A percentile compares a stretch with the other conserved stretches of the same genome.
These are phyloP conservation scores for Vaccinium macrocarpon DNA, from an alignment of 148 eudicot species.

Conservation along the genomic window DNA sequence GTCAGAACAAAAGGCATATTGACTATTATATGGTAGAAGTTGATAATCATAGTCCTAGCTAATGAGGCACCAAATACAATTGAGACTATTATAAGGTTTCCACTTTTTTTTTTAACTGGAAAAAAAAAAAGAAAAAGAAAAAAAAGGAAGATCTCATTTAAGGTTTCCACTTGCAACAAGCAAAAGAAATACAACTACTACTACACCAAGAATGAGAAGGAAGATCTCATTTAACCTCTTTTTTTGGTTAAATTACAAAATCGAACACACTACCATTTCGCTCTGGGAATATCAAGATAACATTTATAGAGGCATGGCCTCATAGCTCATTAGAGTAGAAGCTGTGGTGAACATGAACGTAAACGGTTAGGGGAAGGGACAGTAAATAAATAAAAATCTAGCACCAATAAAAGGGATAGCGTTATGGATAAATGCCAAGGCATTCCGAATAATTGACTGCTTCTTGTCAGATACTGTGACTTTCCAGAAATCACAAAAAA, in stretches of 20 bases:
- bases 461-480: not conserved
- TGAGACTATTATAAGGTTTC: not conserved
- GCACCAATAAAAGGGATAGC: not conserved
- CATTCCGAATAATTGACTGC: not conserved
- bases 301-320: not conserved
- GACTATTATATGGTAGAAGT: not conserved
- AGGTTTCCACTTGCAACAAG: not conserved
- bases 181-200: not conserved
- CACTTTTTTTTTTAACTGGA: too few species aligned
- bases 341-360: not conserved
- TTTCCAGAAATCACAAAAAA: not conserved
- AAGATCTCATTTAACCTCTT: not conserved
- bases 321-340: not conserved
- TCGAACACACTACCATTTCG: not conserved
- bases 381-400: not conserved
- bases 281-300: not conserved
- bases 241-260: not conserved
- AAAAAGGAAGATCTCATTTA: too few species aligned
- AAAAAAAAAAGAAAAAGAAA: too few species aligned
- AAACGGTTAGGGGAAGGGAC: not conserved
- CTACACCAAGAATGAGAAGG: not conserved
- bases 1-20: not conserved
- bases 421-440: not conserved
- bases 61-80: not conserved
- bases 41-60: not conserved